Base-by-base conservation (phyloP, 805 yeast genomes). In the Millerozyma miso region DNA sequence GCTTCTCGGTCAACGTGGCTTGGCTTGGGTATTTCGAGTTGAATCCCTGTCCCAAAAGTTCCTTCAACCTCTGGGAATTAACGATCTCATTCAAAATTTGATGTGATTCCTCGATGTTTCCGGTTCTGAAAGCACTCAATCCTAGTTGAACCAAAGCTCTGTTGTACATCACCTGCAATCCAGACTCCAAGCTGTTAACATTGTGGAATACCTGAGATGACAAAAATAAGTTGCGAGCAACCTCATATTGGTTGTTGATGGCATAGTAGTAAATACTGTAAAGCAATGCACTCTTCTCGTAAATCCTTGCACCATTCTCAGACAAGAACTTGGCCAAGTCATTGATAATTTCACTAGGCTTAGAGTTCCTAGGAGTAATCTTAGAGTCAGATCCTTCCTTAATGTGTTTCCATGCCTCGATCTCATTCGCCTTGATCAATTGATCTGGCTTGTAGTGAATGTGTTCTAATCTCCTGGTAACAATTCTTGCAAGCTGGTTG, bases 121-220 rank as follows among this genome's bases (percentile, higher is more conserved):
- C 97, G 40, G 79, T 68, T 64, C 96, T 82, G 83, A 93, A 93
- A 13, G 99, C 98, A 63, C 95, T 82, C 52, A 93, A 77, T 46
- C 99, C 99, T 50, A 95, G 78, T 69, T 93, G 99, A 49, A 88
- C 97, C 49, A 93, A 77, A 14, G 96, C 89, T 65, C 99, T 80
- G 77, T 93, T 93, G 77, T 88, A 93, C 55, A 88, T 76, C 43
- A 93, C 89, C 76, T 93, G 99, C 53, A 91, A 69, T 31, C 83
- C 71, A 29, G 95, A 80, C 56, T 91, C 98, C 29, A 95, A 84
- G 39, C 82, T 78, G 64, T 87, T 88, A 54, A 91, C 88, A 37
- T 85, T 74, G 23, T 86, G 74, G 71, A 88, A 95, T 56, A 89
- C 70, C 62, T 89, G 93, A 16, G 97, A 88, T 71, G 80, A 74